A percentile compares a stretch with the other conserved stretches of the same genome.
Evolutionary conservation across 306 rosid species (phyloP).

Genomic region (Hippophae tibetana): DNA sequence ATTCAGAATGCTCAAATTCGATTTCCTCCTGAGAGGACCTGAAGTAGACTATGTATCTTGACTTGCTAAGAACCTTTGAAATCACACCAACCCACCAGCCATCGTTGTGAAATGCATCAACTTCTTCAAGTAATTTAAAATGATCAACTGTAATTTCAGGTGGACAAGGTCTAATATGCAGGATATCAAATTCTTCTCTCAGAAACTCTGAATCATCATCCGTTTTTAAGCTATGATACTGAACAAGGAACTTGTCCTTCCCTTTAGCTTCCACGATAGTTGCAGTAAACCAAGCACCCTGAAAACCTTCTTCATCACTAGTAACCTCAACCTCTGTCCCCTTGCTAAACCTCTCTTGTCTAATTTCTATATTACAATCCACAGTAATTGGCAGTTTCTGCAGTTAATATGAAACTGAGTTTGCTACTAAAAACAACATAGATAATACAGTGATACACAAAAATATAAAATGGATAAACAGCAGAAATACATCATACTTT

Average conservation of each 20-base stretch:
- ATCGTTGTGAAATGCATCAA: conserved; percentile 51
- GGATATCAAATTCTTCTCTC: conserved; percentile 39
- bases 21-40: conserved; percentile 27
- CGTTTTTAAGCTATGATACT: conserved; percentile 32
- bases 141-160: conserved; percentile 23
- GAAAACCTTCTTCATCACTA: conserved; percentile 62
- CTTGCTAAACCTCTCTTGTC: conserved; percentile 2
- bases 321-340: conserved; percentile 56
- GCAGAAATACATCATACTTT: too few species aligned
- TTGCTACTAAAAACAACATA: too few species aligned
- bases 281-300: conserved; percentile 68
- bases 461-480: too few species aligned
- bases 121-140: conserved; percentile 34
- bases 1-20: conserved; percentile 31
- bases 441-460: too few species aligned
- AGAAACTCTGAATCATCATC: conserved; percentile 33
- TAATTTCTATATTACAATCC: too few species aligned
- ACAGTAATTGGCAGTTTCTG: conserved; percentile 10
- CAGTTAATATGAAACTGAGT: background rate
- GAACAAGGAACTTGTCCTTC: conserved; percentile 27
- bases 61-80: conserved; percentile 29
- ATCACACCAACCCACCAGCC: conserved; percentile 79
- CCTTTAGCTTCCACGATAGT: conserved; percentile 25
- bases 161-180: conserved; percentile 51
- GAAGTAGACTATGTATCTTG: conserved; percentile 45